A percentile compares a stretch with the other conserved stretches of the same genome.
Conservation (phyloP, 2,329 filamentous ascomycete species). For the Trichophyton equinum region DNA sequence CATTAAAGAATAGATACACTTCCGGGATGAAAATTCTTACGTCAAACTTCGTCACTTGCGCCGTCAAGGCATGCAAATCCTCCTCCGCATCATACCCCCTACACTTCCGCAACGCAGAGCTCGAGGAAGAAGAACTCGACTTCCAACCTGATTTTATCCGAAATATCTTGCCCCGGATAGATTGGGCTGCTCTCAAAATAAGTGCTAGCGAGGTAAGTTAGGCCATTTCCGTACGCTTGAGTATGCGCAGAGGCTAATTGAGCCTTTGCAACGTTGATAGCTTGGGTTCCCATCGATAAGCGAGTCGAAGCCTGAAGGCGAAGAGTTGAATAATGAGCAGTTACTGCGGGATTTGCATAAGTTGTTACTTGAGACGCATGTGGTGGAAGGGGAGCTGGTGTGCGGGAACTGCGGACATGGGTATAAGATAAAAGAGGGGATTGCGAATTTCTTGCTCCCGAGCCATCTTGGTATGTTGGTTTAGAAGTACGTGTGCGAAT, state of each 20-base stretch:
- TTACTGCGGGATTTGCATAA: slow-evolving; percentile 66
- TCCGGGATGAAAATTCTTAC: slow-evolving; percentile 78
- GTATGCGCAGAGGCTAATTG: not conserved
- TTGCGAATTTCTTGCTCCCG: slow-evolving; percentile 89
- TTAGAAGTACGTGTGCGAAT: not conserved
- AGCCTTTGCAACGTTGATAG: slow-evolving; percentile 32
- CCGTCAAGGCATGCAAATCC: slow-evolving; percentile 85
- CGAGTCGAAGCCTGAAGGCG: slow-evolving; percentile 48
- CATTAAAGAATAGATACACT: not conserved
- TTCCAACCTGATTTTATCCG: slow-evolving; percentile 67
- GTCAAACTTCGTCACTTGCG: slow-evolving; percentile 92
- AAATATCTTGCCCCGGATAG: slow-evolving; percentile 75
- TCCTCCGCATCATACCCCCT: slow-evolving; percentile 71
- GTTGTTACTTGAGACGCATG: slow-evolving; percentile 76
- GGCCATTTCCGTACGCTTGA: not conserved
- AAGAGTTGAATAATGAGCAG: slow-evolving; percentile 54
- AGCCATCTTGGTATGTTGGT: slow-evolving; percentile 57
- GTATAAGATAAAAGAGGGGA: slow-evolving; percentile 89
- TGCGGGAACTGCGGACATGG: slow-evolving; percentile 88
- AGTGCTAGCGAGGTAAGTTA: slow-evolving; percentile 52
- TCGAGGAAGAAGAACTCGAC: slow-evolving; percentile 72
- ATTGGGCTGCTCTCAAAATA: slow-evolving; percentile 69
- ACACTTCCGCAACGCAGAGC: slow-evolving; percentile 82
- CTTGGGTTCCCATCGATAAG: slow-evolving; percentile 68
- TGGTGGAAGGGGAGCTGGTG: slow-evolving; percentile 75